Evolutionary conservation across 1,284 basidiomycete genomes (phyloP), one percentile per base, ranked within the genome.

Genomic region (Acaromyces ingoldii): DNA sequence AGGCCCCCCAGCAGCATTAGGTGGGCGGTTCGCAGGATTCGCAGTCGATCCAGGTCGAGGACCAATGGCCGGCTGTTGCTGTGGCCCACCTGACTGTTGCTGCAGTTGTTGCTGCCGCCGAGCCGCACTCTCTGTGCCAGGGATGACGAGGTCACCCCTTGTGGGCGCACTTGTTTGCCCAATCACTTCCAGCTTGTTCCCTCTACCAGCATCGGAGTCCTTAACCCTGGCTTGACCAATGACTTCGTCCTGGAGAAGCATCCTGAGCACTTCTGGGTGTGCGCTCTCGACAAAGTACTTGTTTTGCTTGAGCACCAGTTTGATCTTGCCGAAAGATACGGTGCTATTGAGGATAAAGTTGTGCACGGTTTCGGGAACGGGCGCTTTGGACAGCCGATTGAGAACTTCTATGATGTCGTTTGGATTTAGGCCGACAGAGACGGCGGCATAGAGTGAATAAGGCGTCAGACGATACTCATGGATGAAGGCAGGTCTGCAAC

Each of bases 391-490:
- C 3, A 75, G 62, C 21, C 72, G 66, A 46, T 78, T 78, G 36
- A 79, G 65, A 15, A 91, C 95, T 81, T 92, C 91, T 76, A 98
- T 96, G 69, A 98, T 98, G 76, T 98, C 92, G 72, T 93, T 87
- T 3, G 95, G 98, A 76, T 97, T 90, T 31, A 99, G 80, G 21
- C 95, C 95, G 54, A 99, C 95, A 13, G 92, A 97, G 58, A 99
- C 93, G 51, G 95, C 95, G 49, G 95, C 95, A 77, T 98, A 97
- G 25, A 99, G 81, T 22, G 92, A 96, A 77, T 97, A 95, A 41
- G 92, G 87, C 45, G 93, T 97, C 70, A 99, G 85, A 78, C 95
- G 91, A 82, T 97, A 99, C 81, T 98, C 95, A 79, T 99, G 95
- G 60, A 98, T 93, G 78, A 95, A 89, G 29, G 89, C 86, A 37